Conservation (phyloP, 1,284 basidiomycete species). For the Cryptococcus sp. region DNA sequence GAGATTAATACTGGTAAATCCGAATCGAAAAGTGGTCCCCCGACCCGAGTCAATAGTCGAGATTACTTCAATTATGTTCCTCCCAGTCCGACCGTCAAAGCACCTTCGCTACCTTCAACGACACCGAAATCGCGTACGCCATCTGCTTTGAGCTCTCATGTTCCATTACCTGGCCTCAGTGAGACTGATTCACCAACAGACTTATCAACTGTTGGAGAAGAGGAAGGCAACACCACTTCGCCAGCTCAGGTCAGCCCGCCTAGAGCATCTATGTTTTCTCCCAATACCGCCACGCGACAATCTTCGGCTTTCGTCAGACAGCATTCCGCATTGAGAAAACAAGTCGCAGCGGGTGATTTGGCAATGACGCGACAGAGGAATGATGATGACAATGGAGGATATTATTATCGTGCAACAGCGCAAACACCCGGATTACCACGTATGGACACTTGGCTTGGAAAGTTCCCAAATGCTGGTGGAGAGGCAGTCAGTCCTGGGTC, state of each 20-base stretch:
- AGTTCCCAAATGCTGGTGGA: conserved; percentile 6
- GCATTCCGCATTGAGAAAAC: conserved; percentile 38
- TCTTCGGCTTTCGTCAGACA: conserved; percentile 22
- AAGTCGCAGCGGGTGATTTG: conserved; percentile 53
- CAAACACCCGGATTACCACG: conserved; percentile 43
- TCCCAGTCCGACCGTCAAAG: conserved; percentile 35
- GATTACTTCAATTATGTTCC: conserved; percentile 48
- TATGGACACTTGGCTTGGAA: conserved; percentile 40
- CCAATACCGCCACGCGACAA: conserved; percentile 23
- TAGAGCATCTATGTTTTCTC: conserved; percentile 17
- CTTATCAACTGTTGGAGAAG: background rate
- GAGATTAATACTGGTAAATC: background rate
- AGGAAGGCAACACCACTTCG: background rate
- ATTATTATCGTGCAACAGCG: conserved; percentile 36
- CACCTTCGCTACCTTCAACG: conserved; percentile 33
- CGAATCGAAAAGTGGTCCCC: conserved; percentile 15
- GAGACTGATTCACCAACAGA: background rate
- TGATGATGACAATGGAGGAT: conserved; percentile 24
- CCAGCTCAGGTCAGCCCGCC: conserved; percentile 7
- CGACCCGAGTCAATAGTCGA: conserved; percentile 16
- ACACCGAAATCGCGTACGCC: conserved; percentile 27
- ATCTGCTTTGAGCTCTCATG: conserved; percentile 10
- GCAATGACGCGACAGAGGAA: conserved; percentile 48
- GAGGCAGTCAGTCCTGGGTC: background rate
- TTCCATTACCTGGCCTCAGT: conserved; percentile 8